Percentiles rank a stretch among this genome's conserved stretches.
phyloP scores from a whole-genome alignment of 1,139 yeast species.

The Zygotorulaspora mrakii region DNA sequence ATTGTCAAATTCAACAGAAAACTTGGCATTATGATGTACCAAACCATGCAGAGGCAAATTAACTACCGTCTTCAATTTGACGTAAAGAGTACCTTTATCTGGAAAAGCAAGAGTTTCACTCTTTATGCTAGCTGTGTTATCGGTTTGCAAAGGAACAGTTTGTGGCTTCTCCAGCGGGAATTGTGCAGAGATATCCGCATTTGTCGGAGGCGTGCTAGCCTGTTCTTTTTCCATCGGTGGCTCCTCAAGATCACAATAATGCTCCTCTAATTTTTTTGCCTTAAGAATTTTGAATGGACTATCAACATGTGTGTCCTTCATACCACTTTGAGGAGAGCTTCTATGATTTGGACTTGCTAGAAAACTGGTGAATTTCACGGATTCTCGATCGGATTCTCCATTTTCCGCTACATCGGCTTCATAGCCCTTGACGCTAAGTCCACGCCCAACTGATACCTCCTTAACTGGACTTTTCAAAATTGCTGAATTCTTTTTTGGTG shows the following conservation, averaged over 20 bases:
- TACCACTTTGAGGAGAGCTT: too few species aligned
- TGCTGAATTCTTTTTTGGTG: neutral
- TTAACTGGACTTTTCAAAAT: conserved; percentile 15
- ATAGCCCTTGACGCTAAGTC: conserved; percentile 15
- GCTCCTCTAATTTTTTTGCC: conserved; percentile 7
- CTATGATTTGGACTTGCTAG: too few species aligned
- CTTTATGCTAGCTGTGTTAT: neutral
- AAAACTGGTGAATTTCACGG: too few species aligned
- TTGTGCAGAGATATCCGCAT: too few species aligned
- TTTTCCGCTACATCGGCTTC: conserved; percentile 13
- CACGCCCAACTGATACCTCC: conserved; percentile 17
- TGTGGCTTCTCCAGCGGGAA: too few species aligned
- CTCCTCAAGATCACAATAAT: neutral
- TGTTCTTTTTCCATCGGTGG: neutral
- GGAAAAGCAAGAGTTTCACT: conserved; percentile 11
- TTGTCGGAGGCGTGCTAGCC: neutral
- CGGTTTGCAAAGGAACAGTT: too few species aligned
- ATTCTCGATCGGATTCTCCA: conserved; percentile 8
- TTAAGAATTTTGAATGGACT: conserved; percentile 29
- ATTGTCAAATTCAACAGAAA: conserved; percentile 75
- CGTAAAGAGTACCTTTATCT: conserved; percentile 73
- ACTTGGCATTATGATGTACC: conserved; percentile 53
- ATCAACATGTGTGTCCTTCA: conserved; percentile 18
- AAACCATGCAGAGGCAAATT: conserved; percentile 58
- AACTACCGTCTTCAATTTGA: conserved; percentile 58